Evolutionary conservation across 1,284 basidiomycete species (phyloP).

Genomic region (Fistulina hepatica): DNA sequence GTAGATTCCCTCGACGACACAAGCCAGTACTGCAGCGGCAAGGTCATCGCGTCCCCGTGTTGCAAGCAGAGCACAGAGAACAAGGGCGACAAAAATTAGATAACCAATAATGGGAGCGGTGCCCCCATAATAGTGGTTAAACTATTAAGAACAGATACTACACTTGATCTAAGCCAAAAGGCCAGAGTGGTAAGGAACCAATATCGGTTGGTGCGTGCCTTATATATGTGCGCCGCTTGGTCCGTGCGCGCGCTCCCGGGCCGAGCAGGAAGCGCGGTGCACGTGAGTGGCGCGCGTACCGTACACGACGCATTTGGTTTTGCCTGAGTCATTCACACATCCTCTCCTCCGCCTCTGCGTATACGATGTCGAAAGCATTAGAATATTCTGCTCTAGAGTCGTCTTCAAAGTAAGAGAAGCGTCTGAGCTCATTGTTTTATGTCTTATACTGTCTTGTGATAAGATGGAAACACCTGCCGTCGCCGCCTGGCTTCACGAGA

Average conservation of each 20-base stretch:
- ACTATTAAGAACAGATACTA: slow-evolving; percentile 73
- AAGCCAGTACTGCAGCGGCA: slow-evolving; percentile 36
- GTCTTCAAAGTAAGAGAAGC: slow-evolving; percentile 23
- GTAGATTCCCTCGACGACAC: slow-evolving; percentile 34
- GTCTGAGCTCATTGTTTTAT: not conserved
- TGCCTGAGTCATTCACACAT: too few relatives aligned
- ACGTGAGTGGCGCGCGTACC: too few relatives aligned
- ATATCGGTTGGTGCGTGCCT: too few relatives aligned
- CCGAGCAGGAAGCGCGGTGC: too few relatives aligned
- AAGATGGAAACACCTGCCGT: slow-evolving; percentile 51
- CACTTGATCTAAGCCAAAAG: slow-evolving; percentile 83
- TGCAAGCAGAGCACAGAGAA: slow-evolving; percentile 39
- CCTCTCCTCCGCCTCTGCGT: too few relatives aligned
- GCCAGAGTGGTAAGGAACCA: slow-evolving; percentile 54
- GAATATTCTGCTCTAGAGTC: slow-evolving; percentile 29
- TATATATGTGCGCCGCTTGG: too few relatives aligned
- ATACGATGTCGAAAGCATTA: slow-evolving; percentile 16
- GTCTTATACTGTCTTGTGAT: not conserved
- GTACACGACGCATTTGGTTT: too few relatives aligned
- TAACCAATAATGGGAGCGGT: slow-evolving; percentile 32
- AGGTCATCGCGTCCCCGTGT: slow-evolving; percentile 35
- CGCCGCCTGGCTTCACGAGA: slow-evolving; percentile 51
- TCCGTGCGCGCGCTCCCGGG: too few relatives aligned
- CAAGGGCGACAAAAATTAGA: slow-evolving; percentile 41
- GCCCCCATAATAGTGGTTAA: slow-evolving; percentile 35